Base-by-base conservation (phyloP, 2,329 filamentous ascomycete species). In the Fusarium penzigii region DNA sequence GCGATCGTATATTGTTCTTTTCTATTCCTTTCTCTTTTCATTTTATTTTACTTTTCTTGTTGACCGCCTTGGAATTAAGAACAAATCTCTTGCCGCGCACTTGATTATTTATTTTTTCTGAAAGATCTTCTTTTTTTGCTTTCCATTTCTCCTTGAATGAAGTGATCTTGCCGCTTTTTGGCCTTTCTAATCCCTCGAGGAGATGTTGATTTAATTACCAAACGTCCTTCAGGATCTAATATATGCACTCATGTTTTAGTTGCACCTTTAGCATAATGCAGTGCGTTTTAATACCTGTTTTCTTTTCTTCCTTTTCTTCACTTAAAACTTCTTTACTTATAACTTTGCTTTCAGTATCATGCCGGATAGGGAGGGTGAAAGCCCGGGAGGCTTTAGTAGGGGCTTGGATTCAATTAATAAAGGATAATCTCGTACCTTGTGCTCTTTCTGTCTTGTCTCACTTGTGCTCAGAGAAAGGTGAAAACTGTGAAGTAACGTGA, bases 1-100 rank as follows among this genome's bases (percentile, higher is more conserved):
- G 76, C 78, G 78, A 80, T 80, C 74, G 71, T 76, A 70, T 65
- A 70, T 62, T 62, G 68, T 32, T 32, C 11, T 11, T 32, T 32
- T 11, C 11, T n/a, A n/a, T 32, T 32, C 29, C 29, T 32, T 11
- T 11, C 11, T 32, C 6, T 32, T 32, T 11, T 32, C 11, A 6
- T 32, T 32, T 32, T 32, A 6, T 11, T 74, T 67, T 61, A 58
- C 63, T 69, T 57, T 57, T 55, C 53, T 52, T 39, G 53, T 60
- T 50, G 59, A 53, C 48, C 54, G 57, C 56, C 58, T 65, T 51
- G 54, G 62, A 57, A 58, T 48, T 62, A 58, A 64, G 42, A 55
- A 59, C 62, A 52, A 64, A 59, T 63, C 61, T 59, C 62, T 64
- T 61, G 53, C 65, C 61, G 54, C 62, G 56, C n/a, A 56, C 65